Conservation (phyloP, 805 yeast genomes). For the Pichia phayaonensis region DNA sequence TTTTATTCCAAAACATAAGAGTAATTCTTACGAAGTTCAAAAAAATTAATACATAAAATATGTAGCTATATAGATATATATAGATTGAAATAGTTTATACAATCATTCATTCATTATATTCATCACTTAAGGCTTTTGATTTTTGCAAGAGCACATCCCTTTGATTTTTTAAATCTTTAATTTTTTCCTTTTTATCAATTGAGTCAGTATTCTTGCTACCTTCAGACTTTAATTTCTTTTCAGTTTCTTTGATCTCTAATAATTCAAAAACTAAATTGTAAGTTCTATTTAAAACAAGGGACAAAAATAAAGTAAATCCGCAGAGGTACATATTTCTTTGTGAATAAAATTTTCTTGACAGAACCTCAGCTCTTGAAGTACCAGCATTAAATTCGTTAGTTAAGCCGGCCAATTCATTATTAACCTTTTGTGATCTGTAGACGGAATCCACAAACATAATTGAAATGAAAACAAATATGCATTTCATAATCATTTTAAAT, state of each 20-base stretch:
- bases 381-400: constrained; percentile 12
- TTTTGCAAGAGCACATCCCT: constrained; percentile 65
- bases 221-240: constrained; percentile 16
- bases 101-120: constrained; percentile 40
- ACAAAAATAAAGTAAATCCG: constrained; percentile 88
- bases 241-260: constrained; percentile 52
- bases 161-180: constrained; percentile 56
- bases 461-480: constrained; percentile 74
- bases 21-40: constrained; percentile 56
- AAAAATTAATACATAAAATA: neutral
- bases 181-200: constrained; percentile 30
- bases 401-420: constrained; percentile 42
- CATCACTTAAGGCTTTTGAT: constrained; percentile 55
- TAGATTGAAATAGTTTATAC: neutral
- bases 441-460: constrained; percentile 83
- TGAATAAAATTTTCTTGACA: constrained; percentile 88
- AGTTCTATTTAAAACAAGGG: constrained; percentile 79
- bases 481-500: constrained; percentile 70
- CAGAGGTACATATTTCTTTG: constrained; percentile 95
- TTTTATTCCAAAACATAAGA: constrained; percentile 91
- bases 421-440: constrained; percentile 68
- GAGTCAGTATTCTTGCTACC: constrained; percentile 1
- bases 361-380: constrained; percentile 70
- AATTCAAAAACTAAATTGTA: constrained; percentile 72
- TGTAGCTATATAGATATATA: neutral